Evolutionary conservation across 1,139 yeast species (phyloP), one percentile per base, ranked within the genome.

Genomic region (Taphrina populina): DNA sequence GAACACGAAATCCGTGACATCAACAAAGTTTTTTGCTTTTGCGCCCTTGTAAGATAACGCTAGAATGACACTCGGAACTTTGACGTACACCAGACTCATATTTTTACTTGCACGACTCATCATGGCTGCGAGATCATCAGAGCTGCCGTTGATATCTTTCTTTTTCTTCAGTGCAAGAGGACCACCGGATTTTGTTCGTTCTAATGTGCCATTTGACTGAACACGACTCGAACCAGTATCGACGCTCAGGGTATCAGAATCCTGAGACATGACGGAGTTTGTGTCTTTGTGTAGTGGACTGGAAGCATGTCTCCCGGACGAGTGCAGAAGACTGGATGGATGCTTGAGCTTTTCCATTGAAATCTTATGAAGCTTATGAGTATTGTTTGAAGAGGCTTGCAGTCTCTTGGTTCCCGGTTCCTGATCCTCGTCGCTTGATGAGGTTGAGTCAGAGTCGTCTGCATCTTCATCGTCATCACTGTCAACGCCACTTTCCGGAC

Each of bases 21-120:
- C 88, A 7, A 88, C 76, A 43, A 88, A 71, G 59, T 77, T 79
- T 55, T 82, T 71, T 54, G 78, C 76, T 41, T 85, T 84, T 1
- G 83, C 78, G 2, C 95, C 95, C 66, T 82, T 81, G 72, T 86
- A 87, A 59, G 95, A 84, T 20, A 88, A 76, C 40, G 81, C 73
- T 43, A 88, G 69, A 21, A 73, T 70, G 41, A 82, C 74, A 33
- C 77, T 73, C 2, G 76, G 71, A 37, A 88, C 75, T 40, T 76
- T 75, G 57, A 87, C 74, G 52, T 77, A 76, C 21, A 81, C 79
- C 41, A 87, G 78, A 36, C 84, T 80, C 61, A 84, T 76, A 65
- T 81, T 84, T 57, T 77, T 77, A 29, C 84, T 76, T 0, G 94
- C 85, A 49, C 95, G 73, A 56, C 73, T 70, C 59, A 84, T 75